Percentiles rank a stretch among this genome's conserved stretches.
These are phyloP conservation scores for Aurantiochytrium sp. DNA, from an alignment of 108 stramenopile species.

Conservation along the genomic window DNA sequence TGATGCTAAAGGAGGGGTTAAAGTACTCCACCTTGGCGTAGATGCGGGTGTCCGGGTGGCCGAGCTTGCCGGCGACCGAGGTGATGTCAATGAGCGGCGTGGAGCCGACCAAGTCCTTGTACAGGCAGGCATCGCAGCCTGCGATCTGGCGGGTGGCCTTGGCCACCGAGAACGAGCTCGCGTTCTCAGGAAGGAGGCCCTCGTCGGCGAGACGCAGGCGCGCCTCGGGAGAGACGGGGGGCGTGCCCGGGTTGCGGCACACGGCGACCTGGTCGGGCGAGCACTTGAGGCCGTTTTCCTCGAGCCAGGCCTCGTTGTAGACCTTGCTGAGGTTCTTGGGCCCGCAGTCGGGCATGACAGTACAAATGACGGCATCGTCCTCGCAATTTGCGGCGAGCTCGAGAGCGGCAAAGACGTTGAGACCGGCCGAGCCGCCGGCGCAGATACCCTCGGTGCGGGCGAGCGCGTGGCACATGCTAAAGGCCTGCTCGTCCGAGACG, in stretches of 20 bases:
- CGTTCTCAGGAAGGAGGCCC: background rate
- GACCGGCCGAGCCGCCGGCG: conserved; percentile 14
- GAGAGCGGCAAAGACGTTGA: conserved; percentile 12
- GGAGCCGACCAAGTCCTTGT: conserved; percentile 24
- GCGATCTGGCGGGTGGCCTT: background rate
- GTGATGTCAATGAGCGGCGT: conserved; percentile 20
- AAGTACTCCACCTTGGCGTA: conserved; percentile 57
- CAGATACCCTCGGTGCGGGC: background rate
- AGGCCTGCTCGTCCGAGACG: conserved; percentile 16
- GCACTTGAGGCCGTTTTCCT: background rate
- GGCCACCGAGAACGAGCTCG: background rate
- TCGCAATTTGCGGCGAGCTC: conserved; percentile 5
- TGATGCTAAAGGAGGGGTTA: conserved; percentile 73
- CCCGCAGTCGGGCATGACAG: conserved; percentile 16
- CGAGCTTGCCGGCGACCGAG: background rate
- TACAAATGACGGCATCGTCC: background rate
- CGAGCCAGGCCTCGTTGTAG: conserved; percentile 21
- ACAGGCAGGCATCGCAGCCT: background rate
- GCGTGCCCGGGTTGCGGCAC: background rate
- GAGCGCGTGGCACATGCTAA: background rate
- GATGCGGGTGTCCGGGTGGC: conserved; percentile 6
- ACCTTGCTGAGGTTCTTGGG: conserved; percentile 23
- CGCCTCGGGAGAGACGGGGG: background rate
- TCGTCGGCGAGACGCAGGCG: background rate
- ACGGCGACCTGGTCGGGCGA: background rate